A percentile compares a stretch with the other conserved stretches of the same genome.
These are phyloP conservation scores for Podospora australis DNA, from an alignment of 495 filamentous ascomycete species.

Conservation along the genomic window DNA sequence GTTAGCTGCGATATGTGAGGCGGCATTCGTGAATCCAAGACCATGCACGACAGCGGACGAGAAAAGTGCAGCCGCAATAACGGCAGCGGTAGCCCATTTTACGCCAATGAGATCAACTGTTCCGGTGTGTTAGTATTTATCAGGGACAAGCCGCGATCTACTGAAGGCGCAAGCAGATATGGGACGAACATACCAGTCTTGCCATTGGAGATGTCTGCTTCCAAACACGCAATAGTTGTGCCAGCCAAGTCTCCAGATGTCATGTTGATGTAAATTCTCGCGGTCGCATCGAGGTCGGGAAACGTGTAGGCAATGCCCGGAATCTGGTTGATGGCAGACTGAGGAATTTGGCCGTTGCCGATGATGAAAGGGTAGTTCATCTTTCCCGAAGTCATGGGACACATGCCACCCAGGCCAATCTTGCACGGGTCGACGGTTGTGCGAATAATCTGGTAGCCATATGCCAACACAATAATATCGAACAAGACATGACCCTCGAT, in stretches of 20 bases:
- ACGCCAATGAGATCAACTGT: slow-evolving; percentile 77
- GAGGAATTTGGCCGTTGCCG: slow-evolving; percentile 42
- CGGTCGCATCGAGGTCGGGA: slow-evolving; percentile 87
- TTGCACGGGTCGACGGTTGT: slow-evolving; percentile 71
- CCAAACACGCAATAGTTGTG: slow-evolving; percentile 73
- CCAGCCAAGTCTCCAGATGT: slow-evolving; percentile 38
- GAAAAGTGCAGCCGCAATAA: slow-evolving; percentile 75
- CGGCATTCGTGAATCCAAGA: slow-evolving; percentile 89
- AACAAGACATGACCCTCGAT: slow-evolving; percentile 82
- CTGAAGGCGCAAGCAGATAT: neutral
- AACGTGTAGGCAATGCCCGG: slow-evolving; percentile 84
- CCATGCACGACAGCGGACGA: slow-evolving; percentile 78
- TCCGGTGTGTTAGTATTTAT: neutral
- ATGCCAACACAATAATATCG: slow-evolving; percentile 69
- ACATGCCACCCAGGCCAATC: slow-evolving; percentile 65
- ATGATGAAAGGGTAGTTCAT: slow-evolving; percentile 70
- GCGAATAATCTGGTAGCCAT: slow-evolving; percentile 65
- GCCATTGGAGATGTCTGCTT: slow-evolving; percentile 84
- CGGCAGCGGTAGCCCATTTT: slow-evolving; percentile 81
- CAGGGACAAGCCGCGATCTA: neutral
- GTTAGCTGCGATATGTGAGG: slow-evolving; percentile 90
- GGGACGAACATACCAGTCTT: slow-evolving; percentile 51
- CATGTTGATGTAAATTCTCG: slow-evolving; percentile 72
- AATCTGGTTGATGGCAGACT: slow-evolving; percentile 54
- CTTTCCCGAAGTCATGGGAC: slow-evolving; percentile 85